A percentile compares a stretch with the other conserved stretches of the same genome.
These are phyloP conservation scores for Globisporangium camurandrum DNA, from an alignment of 352 stramenopile species.

Conservation along the genomic window DNA sequence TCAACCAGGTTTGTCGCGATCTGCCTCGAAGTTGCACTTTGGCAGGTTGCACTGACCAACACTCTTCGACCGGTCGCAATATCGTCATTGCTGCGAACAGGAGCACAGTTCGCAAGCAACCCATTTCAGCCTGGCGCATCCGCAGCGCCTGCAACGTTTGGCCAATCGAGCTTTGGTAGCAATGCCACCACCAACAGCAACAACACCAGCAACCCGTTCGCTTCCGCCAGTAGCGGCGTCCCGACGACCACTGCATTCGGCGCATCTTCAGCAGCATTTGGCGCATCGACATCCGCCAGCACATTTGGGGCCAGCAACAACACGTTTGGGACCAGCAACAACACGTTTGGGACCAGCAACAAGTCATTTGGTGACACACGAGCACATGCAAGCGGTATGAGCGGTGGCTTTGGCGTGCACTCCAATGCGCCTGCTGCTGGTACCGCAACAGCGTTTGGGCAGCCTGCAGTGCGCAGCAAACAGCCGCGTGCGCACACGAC, in stretches of 20 bases:
- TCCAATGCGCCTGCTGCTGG: conserved; percentile 10
- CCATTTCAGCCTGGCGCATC: conserved; percentile 1
- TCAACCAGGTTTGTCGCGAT: conserved; percentile 27
- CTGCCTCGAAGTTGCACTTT: no score
- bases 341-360: conserved; percentile 1
- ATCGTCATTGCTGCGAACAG: background rate
- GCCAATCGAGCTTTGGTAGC: conserved; percentile 16
- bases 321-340: background rate
- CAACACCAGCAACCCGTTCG: conserved; percentile 11
- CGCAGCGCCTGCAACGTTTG: conserved; percentile 22
- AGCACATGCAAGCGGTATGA: background rate
- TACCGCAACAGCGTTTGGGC: conserved; percentile 10
- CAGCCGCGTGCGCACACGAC: no score
- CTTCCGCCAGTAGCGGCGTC: background rate
- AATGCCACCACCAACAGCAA: background rate
- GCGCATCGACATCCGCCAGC: background rate
- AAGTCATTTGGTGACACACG: no score
- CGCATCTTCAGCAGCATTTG: background rate
- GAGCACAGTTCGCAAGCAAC: background rate
- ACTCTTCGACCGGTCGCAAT: background rate
- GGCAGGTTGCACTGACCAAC: background rate
- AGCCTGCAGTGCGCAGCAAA: conserved; percentile 11
- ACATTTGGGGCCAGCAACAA: background rate
- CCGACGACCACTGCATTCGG: conserved; percentile 4
- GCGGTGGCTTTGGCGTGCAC: conserved; percentile 16